A percentile compares a stretch with the other conserved stretches of the same genome.
Evolutionary conservation across 2,329 filamentous ascomycete genomes (phyloP).

Genomic region (Ophiosphaerella narmari): DNA sequence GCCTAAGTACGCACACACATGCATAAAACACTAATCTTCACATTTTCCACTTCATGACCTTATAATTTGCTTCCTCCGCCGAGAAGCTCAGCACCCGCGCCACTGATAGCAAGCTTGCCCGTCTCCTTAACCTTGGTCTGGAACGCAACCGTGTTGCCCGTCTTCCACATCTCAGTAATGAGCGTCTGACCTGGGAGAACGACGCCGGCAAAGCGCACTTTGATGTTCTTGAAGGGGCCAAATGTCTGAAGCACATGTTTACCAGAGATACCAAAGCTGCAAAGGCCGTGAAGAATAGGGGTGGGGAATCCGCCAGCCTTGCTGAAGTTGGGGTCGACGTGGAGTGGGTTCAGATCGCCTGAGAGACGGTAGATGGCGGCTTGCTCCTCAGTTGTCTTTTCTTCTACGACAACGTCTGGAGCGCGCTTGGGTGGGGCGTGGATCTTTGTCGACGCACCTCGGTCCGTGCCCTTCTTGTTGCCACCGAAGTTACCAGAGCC

Average conservation of each 20-base stretch:
- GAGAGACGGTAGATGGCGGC: conserved; percentile 91
- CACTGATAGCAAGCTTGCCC: conserved; percentile 83
- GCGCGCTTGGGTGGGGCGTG: conserved; percentile 78
- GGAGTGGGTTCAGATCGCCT: conserved; percentile 94
- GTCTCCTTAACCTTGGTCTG: conserved; percentile 91
- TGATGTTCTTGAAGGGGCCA: conserved; percentile 86
- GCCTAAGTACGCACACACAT: background rate
- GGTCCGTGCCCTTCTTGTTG: conserved; percentile 73
- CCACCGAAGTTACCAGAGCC: conserved; percentile 91
- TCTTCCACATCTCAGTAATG: conserved; percentile 93
- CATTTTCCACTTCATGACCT: background rate
- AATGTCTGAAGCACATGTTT: conserved; percentile 88
- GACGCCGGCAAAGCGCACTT: conserved; percentile 86
- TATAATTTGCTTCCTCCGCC: conserved; percentile 51
- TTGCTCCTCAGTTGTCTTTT: conserved; percentile 86
- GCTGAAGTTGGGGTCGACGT: conserved; percentile 92
- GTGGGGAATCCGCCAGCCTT: conserved; percentile 93
- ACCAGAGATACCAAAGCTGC: conserved; percentile 87
- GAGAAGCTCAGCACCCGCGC: conserved; percentile 77
- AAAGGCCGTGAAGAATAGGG: conserved; percentile 96
- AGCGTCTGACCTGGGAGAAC: conserved; percentile 88
- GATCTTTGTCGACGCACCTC: conserved; percentile 77
- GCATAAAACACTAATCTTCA: background rate
- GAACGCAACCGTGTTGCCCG: conserved; percentile 77
- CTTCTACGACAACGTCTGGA: conserved; percentile 82